These are phyloP conservation scores for Candida oleophila DNA, from an alignment of 805 yeast genomes.

Conservation along the genomic window DNA sequence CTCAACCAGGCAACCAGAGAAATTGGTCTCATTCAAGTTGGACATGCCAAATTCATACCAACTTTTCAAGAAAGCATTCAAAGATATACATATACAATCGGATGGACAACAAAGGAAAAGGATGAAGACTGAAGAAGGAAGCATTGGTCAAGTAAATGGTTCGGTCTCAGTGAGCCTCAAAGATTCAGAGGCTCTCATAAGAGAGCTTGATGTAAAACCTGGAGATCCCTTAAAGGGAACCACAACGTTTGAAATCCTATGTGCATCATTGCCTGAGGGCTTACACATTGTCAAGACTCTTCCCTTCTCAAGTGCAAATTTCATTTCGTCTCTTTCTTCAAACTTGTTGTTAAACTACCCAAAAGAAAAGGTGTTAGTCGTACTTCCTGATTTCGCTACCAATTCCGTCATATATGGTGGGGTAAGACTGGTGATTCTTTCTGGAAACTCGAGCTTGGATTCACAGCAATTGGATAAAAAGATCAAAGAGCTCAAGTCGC, in stretches of 20 bases:
- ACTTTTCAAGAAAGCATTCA: background rate
- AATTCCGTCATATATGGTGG: background rate
- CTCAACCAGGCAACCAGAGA: conserved; percentile 3
- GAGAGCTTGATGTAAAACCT: background rate
- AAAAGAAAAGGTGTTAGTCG: conserved; percentile 12
- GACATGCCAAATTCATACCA: conserved; percentile 1
- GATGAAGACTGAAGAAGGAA: background rate
- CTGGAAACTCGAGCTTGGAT: background rate
- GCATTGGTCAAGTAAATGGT: background rate
- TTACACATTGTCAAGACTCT: conserved; percentile 11
- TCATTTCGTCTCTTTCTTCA: conserved; percentile 5
- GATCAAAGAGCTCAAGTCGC: background rate
- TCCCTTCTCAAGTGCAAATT: conserved; percentile 8
- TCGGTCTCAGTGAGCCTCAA: background rate
- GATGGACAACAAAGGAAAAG: background rate
- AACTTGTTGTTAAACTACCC: conserved; percentile 10
- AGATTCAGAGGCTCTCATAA: background rate
- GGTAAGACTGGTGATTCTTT: background rate
- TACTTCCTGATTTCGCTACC: conserved; percentile 10
- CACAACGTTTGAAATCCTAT: conserved; percentile 2
- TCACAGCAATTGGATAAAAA: background rate
- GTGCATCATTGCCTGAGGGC: conserved; percentile 6
- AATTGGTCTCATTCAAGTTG: conserved; percentile 5
- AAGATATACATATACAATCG: background rate
- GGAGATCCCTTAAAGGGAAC: background rate